These are phyloP conservation scores for Kodamaea derodonti DNA, from an alignment of 1,139 yeast species.

Conservation along the genomic window DNA sequence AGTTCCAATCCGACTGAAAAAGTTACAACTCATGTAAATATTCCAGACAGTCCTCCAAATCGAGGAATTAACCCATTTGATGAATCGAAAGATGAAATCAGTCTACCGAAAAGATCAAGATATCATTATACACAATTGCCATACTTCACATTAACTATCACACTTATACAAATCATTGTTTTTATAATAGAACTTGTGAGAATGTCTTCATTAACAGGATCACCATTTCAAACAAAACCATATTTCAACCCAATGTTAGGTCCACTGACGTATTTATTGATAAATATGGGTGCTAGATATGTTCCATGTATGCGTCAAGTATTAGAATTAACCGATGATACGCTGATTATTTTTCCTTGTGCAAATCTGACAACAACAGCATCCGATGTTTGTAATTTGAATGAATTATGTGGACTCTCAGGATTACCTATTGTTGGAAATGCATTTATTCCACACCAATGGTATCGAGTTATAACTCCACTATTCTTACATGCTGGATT, in stretches of 20 bases:
- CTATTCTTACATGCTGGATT: constrained; percentile 78
- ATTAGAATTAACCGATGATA: constrained; percentile 47
- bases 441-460: constrained; percentile 50
- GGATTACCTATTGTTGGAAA: constrained; percentile 34
- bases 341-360: constrained; percentile 55
- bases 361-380: constrained; percentile 58
- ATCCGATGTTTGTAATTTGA: constrained; percentile 55
- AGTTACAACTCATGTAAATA: too few species aligned
- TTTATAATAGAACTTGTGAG: constrained; percentile 65
- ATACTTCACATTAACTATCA: constrained; percentile 44
- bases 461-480: constrained; percentile 69
- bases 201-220: constrained; percentile 61
- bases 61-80: constrained; percentile 5
- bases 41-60: too few species aligned
- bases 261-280: constrained; percentile 65
- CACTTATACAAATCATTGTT: constrained; percentile 52
- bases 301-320: constrained; percentile 68
- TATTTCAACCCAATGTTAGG: constrained; percentile 79
- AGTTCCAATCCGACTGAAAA: too few species aligned
- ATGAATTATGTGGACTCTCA: constrained; percentile 61
- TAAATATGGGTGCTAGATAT: constrained; percentile 70
- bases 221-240: constrained; percentile 67
- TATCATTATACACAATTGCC: constrained; percentile 45
- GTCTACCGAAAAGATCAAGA: constrained; percentile 20
- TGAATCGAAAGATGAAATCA: background rate